phyloP scores from a whole-genome alignment of 306 rosid genomes.

The Vigna trinervia region DNA sequence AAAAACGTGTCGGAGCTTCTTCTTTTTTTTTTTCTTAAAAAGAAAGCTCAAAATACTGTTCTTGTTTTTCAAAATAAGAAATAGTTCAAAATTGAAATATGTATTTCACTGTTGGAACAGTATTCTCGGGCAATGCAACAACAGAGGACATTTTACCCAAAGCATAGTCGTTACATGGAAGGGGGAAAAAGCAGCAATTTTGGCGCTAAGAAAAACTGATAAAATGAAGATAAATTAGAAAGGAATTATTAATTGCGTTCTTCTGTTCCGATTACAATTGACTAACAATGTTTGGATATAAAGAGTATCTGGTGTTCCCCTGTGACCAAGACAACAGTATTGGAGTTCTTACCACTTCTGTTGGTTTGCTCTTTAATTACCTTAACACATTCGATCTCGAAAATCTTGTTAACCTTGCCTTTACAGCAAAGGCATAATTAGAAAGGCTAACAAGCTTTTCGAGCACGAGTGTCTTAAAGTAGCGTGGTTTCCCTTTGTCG shows the following conservation, averaged over 20 bases:
- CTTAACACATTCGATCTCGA: neutral
- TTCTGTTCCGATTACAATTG: neutral
- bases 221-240: neutral
- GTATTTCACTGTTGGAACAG: neutral
- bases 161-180: neutral
- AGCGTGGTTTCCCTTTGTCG: neutral
- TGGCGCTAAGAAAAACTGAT: neutral
- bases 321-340: neutral
- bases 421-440: too few relatives aligned
- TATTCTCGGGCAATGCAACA: neutral
- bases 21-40: too few relatives aligned
- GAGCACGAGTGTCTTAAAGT: neutral
- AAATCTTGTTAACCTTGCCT: slow-evolving; percentile 17
- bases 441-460: neutral
- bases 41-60: too few relatives aligned
- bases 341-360: neutral
- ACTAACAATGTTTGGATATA: neutral
- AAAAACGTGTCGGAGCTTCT: too few relatives aligned
- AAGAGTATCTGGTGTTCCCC: neutral
- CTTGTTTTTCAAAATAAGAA: too few relatives aligned
- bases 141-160: neutral
- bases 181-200: neutral
- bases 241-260: neutral
- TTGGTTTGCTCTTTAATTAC: neutral
- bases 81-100: too few relatives aligned